phyloP scores from a whole-genome alignment of 2,329 filamentous ascomycete species.

The Akanthomyces dipterigenus region DNA sequence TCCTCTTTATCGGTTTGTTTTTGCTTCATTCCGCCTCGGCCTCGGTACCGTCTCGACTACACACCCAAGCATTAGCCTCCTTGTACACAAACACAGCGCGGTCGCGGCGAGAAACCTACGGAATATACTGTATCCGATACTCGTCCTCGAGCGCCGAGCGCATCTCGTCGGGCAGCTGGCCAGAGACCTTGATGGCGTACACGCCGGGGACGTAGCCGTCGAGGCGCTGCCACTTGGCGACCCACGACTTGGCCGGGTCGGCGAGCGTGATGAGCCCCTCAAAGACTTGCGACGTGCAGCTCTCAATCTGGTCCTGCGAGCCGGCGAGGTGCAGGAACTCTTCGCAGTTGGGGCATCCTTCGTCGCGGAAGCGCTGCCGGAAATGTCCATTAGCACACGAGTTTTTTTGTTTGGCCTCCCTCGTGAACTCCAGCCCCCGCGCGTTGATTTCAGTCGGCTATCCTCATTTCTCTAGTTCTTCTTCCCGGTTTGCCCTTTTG shows the following conservation, averaged over 20 bases:
- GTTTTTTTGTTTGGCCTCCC: too few relatives aligned
- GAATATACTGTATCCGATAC: conserved; percentile 58
- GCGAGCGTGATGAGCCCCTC: conserved; percentile 84
- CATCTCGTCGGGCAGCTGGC: conserved; percentile 64
- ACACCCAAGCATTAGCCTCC: not conserved
- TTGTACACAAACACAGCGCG: not conserved
- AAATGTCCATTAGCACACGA: not conserved
- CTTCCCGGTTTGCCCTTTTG: not conserved
- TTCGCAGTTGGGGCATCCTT: conserved; percentile 96
- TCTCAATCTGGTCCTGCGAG: conserved; percentile 73
- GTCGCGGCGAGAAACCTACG: conserved; percentile 44
- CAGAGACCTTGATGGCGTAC: conserved; percentile 92
- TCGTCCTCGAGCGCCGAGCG: conserved; percentile 55
- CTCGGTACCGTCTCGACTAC: conserved; percentile 43
- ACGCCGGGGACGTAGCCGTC: conserved; percentile 82
- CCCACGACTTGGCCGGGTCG: conserved; percentile 82
- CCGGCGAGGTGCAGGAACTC: conserved; percentile 77
- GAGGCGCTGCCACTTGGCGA: conserved; percentile 91
- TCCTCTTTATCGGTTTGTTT: too few relatives aligned
- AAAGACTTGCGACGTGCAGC: conserved; percentile 93
- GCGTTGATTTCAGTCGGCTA: not conserved
- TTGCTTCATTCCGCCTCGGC: conserved; percentile 29
- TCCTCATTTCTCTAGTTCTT: not conserved
- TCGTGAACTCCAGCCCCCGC: not conserved
- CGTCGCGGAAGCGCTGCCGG: conserved; percentile 72